Base-by-base conservation (phyloP, 495 filamentous ascomycete species). In the Penicillium lividum region DNA sequence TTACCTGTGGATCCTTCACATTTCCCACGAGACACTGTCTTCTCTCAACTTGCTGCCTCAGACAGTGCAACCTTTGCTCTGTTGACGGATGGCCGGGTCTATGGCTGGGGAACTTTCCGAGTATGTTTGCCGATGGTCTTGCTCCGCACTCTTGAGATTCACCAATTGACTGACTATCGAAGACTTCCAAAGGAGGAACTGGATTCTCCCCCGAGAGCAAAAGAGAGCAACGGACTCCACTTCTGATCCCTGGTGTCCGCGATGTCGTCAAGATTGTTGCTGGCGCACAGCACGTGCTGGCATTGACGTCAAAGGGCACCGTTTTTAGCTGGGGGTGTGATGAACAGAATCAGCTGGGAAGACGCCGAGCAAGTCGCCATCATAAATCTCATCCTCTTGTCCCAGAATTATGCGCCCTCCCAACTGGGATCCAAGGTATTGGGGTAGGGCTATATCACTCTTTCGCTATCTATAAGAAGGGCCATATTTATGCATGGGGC, bases 51-150 rank as follows among this genome's bases (percentile, higher is more conserved):
- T 38, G 78, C 80, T 58, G 83, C 84, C 57, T 82, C 83, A 16
- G 86, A 89, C 61, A 86, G 83, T 61, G 75, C 74, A 40, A 82
- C 79, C 25, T 86, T 88, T 65, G 85, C 79, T 42, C 66, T 89
- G 15, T 87, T 86, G 13, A 79, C 86, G 50, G 79, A 84, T 44
- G 86, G 86, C 36, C 67, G 70, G n/a, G 84, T 89, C 25, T 88
- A 84, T 66, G 86, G 85, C 31, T 89, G 86, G 86, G 86, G 86
- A 53, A 84, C 51, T 3, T 54, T 54, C 38, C 51, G 51, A 25
- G 51, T 54, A 54, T 9, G 51, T 29, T 54, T n/a, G 18, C 47
- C 9, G 13, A 38, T 38, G 15, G 15, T 44, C 3, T 25, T 33
- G 27, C 10, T 38, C n/a, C 13, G 11, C 15, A 27, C 16, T 13